Evolutionary conservation across 768 basidiomycete species (phyloP), one percentile per base, ranked within the genome.

Genomic region (Hypholoma fasciculare): DNA sequence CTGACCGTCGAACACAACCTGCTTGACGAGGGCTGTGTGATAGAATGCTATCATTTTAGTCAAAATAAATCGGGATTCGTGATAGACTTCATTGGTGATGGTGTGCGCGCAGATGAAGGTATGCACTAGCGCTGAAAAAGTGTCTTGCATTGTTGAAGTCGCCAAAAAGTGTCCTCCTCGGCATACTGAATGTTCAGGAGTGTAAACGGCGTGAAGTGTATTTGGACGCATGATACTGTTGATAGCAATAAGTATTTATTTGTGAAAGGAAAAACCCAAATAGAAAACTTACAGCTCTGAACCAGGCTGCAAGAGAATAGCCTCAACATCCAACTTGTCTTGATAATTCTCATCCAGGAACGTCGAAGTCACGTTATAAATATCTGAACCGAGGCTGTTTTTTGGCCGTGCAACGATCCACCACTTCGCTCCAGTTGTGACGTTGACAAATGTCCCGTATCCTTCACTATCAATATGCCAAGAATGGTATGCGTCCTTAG

Each of bases 81-180:
- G 3, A 46, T 67, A 62, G 9, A 47, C 49, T 0, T 58, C 56
- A 38, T 69, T 67, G 26, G 63, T 67, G 27, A 65, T 36, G 1
- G 53, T 34, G 4, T 5, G 12, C 8, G 57, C 36, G 2, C 48
- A 47, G 1, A 65, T 34, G 23, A 66, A 67, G 8, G 43, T 44
- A 46, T 70, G 65, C 17, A 67, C 47, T 0, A 66, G 52, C 2
- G 54, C 65, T 7, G 44, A 47, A 9, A 61, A 43, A 0, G 66
- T 65, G 3, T 59, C 52, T 11, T 55, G 51, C 26, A 72, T 58
- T 0, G 57, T 60, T 8, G 47, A 34, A 0, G 61, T 49, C 0
- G 61, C n/a, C 40, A 66, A 67, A 30, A 59, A 70, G 46, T 71
- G 69, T 1, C 65, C 61, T 0, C 69, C 68, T 14, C 46, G 36